Evolutionary conservation across 2,329 filamentous ascomycete genomes (phyloP), one percentile per base, ranked within the genome.

Genomic region (Exophiala aquamarina): DNA sequence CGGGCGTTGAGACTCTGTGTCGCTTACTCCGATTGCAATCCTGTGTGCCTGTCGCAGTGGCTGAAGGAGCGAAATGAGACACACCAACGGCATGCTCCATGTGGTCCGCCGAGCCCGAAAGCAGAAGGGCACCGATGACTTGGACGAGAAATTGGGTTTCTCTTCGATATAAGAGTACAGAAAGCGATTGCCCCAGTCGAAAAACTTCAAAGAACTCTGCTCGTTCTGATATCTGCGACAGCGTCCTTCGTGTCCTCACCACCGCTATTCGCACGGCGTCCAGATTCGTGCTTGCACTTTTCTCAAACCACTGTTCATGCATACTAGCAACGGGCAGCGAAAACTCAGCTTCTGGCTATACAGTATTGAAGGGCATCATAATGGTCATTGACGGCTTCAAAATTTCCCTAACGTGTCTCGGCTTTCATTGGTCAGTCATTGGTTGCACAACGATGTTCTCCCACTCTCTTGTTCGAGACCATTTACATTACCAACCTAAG

Each of bases 241-340:
- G 35, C 35, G 18, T 19, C 35, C 17, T 37, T 37, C 35, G 35
- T 37, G 35, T 21, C 4, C 14, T 35, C 32, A 35, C 32, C 8
- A 15, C 32, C 35, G 18, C 35, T 37, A 37, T 37, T 37, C 32
- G 32, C 32, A 35, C 32, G 32, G 32, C 32, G 32, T 35, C 18
- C 8, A 35, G 32, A 35, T 35, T 37, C 11, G 10, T 20, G 35
- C 17, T 19, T 37, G 17, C 18, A 18, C 9, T 37, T 21, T 18
- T 20, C 35, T 20, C 35, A 20, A 37, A 20, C 35, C 35, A 37
- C 35, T 37, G 17, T 17, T 17, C 35, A 37, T 37, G 35, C n/a
- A 37, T 37, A 9, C n/a, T 9, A 31, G 28, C 28, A 31, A 15
- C 32, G 8, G 18, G 32, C 32, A 35, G 14, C 32, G 8, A 15